Conservation (phyloP, 2,329 filamentous ascomycete species). For the Venturia effusa region DNA sequence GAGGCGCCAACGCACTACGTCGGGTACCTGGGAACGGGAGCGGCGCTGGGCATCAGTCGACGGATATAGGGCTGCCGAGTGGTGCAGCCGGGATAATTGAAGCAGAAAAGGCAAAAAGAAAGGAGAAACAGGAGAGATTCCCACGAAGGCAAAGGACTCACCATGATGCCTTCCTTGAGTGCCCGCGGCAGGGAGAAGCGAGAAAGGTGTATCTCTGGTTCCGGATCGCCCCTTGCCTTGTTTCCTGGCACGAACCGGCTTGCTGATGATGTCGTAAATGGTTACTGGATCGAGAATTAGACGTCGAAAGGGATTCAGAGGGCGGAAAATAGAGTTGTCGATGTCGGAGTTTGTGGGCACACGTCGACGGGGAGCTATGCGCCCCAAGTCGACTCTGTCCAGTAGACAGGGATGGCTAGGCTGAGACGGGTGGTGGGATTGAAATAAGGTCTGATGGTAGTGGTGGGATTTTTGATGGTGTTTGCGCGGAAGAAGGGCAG, state of each 20-base stretch:
- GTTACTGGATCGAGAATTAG: background rate
- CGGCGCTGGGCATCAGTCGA: background rate
- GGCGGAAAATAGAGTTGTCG: background rate
- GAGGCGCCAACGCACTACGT: background rate
- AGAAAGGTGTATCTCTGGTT: background rate
- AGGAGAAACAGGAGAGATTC: background rate
- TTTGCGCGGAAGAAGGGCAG: background rate
- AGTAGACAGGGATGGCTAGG: background rate
- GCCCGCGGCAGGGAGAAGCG: background rate
- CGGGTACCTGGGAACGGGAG: background rate
- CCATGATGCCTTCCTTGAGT: background rate
- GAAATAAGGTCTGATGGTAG: background rate
- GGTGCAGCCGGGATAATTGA: background rate
- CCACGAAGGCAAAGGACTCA: background rate
- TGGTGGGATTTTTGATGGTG: background rate
- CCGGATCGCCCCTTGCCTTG: background rate
- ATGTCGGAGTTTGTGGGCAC: background rate
- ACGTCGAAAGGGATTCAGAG: background rate
- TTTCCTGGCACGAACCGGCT: background rate
- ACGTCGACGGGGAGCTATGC: no score
- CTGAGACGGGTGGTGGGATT: background rate
- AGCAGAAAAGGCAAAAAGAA: background rate
- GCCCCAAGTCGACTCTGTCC: background rate
- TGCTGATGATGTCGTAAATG: background rate
- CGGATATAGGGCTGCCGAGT: background rate